Evolutionary conservation across 306 rosid genomes (phyloP).

Genomic region (Carpinus fangiana): DNA sequence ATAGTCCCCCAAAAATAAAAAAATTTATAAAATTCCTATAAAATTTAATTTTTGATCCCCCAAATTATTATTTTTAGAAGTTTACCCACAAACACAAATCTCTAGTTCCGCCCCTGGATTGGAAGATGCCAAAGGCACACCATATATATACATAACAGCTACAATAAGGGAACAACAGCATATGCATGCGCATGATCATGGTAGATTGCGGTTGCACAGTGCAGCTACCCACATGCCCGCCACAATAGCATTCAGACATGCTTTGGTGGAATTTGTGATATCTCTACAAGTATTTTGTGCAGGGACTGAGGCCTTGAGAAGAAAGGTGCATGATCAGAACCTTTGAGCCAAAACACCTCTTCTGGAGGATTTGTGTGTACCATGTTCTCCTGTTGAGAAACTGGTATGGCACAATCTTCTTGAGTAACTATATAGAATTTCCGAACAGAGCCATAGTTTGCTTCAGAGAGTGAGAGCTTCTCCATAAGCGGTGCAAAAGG

Average conservation of each 20-base stretch:
- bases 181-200: neutral
- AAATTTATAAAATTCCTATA: too few relatives aligned
- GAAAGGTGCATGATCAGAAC: constrained; percentile 89
- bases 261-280: constrained; percentile 50
- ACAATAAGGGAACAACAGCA: neutral
- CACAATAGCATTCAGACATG: neutral
- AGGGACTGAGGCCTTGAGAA: constrained; percentile 97
- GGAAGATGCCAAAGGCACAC: constrained; percentile 3
- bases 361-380: constrained; percentile 72
- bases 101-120: neutral
- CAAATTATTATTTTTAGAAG: too few relatives aligned
- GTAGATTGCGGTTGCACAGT: neutral
- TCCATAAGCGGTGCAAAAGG: constrained; percentile 84
- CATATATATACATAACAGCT: neutral
- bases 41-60: too few relatives aligned
- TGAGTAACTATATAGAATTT: constrained; percentile 73
- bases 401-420: constrained; percentile 87
- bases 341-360: constrained; percentile 66
- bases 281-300: constrained; percentile 79
- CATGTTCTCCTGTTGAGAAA: constrained; percentile 69
- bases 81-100: too few relatives aligned
- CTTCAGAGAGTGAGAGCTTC: constrained; percentile 69
- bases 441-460: constrained; percentile 69
- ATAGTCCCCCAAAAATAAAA: too few relatives aligned
- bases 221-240: neutral